phyloP scores from a whole-genome alignment of 768 basidiomycete species.

The Ramaria sp. region DNA sequence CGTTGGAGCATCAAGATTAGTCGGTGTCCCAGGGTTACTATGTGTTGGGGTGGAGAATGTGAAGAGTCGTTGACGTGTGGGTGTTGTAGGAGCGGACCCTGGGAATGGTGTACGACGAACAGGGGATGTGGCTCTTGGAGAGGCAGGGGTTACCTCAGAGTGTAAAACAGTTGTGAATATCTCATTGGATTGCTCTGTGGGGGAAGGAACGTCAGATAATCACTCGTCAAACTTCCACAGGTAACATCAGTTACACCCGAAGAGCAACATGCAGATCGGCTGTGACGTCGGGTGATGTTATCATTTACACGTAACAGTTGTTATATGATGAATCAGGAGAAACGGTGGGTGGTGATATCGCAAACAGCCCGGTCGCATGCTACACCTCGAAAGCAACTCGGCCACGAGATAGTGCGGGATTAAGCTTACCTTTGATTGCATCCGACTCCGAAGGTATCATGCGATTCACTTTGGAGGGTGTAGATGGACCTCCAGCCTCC shows the following conservation, averaged over 20 bases:
- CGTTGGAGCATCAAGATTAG: conserved; percentile 63
- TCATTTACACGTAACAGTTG: too few species aligned
- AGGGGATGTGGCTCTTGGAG: conserved; percentile 54
- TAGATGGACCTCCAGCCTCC: conserved; percentile 42
- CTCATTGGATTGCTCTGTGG: conserved; percentile 71
- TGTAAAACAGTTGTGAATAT: conserved; percentile 71
- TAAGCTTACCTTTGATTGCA: conserved; percentile 54
- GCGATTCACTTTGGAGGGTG: conserved; percentile 42
- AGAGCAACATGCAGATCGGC: conserved; percentile 13
- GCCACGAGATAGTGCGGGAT: conserved; percentile 8
- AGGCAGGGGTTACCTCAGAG: conserved; percentile 66
- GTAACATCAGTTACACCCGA: conserved; percentile 5
- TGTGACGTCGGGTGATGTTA: too few species aligned
- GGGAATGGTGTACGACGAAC: conserved; percentile 28
- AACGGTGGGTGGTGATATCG: not conserved
- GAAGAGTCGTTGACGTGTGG: conserved; percentile 27
- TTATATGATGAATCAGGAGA: too few species aligned
- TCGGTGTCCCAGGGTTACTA: conserved; percentile 15
- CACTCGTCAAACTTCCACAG: not conserved
- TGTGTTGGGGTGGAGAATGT: conserved; percentile 11
- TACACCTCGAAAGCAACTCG: conserved; percentile 8
- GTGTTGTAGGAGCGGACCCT: conserved; percentile 30
- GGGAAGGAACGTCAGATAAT: conserved; percentile 14
- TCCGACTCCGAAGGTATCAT: conserved; percentile 63
- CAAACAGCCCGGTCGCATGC: not conserved